Base-by-base conservation (phyloP, 176 grass and related monocot species). In the Luzula sylvatica region DNA sequence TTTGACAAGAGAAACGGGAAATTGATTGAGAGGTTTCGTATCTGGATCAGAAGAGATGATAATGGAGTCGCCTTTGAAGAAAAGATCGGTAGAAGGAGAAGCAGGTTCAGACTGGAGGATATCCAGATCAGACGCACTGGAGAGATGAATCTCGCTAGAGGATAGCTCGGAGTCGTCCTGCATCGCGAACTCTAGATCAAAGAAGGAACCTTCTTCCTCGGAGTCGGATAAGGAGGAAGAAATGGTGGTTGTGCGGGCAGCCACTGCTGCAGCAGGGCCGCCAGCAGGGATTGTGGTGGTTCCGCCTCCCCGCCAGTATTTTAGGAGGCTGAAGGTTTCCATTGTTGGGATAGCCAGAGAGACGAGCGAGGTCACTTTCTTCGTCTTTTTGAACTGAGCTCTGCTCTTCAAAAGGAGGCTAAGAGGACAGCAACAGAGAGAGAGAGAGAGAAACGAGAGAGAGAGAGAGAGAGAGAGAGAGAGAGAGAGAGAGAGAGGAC, bases 121-220 rank as follows among this genome's bases (percentile, higher is more conserved):
- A 12, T 64, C 77, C 13, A 3, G 72, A 27, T 81, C 73, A 8
- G 53, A 64, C 8, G 58, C 48, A 15, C 65, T 70, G 39, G 74
- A 55, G 41, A 81, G 74, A 58, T 81, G 67, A 39, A 87, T 76
- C 69, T 74, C 83, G 6, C 67, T 58, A 5, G 46, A 8, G 24
- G 72, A 76, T 16, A 76, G 70, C 23, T 86, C 72, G 0, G 76
- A 58, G 47, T 86, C 83, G 54, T 78, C 83, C 0, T 76, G 70
- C 28, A 83, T 71, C 7, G 93, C 64, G 51, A 98, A 92, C 93
- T 98, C 93, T 9, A 98, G 81, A 65, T 98, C 93, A 56, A 98
- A 98, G 75, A 87, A 98, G 15, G 93, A 83, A 8, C 84, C 84
- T 39, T 86, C 90, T 46, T 95, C 84, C 14, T 90, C 75, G 0